Evolutionary conservation across 192 early-diverging fungal species (phyloP).

Genomic region (Kappamyces sp.): DNA sequence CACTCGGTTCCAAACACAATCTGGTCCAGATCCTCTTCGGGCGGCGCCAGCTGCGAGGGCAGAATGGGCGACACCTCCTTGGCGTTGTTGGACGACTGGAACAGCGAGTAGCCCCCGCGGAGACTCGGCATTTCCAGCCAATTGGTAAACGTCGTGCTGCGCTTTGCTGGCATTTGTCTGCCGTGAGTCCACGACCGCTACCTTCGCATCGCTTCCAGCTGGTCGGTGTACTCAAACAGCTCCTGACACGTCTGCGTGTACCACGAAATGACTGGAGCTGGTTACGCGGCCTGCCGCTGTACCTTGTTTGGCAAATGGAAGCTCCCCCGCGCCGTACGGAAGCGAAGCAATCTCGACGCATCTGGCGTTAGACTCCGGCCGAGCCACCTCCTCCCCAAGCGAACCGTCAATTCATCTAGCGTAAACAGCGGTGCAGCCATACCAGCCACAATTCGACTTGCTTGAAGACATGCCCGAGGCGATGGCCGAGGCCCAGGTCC

Average conservation of each 20-base stretch:
- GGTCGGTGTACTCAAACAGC: conserved; percentile 12
- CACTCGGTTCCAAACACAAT: conserved; percentile 17
- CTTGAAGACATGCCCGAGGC: neutral
- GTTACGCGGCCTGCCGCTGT: conserved; percentile 3
- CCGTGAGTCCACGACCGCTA: conserved; percentile 1
- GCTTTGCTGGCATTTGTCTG: neutral
- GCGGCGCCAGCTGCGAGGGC: neutral
- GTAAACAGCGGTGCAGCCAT: neutral
- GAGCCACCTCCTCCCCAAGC: neutral
- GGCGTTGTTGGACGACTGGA: too few relatives aligned
- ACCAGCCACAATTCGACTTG: conserved; percentile 13
- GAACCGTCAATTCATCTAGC: conserved; percentile 8
- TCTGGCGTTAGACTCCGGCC: too few relatives aligned
- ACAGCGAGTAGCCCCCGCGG: conserved; percentile 1
- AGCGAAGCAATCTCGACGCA: too few relatives aligned
- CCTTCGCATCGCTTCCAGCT: neutral
- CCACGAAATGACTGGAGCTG: neutral
- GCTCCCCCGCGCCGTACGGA: conserved; percentile 1
- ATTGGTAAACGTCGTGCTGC: too few relatives aligned
- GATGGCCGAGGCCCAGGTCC: conserved; percentile 1
- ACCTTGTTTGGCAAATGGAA: neutral
- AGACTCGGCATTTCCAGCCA: too few relatives aligned
- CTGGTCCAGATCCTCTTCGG: conserved; percentile 12
- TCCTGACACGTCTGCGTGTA: too few relatives aligned
- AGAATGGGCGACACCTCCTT: neutral